Percentiles rank a stretch among this genome's conserved stretches.
phyloP scores from a whole-genome alignment of 2,329 filamentous ascomycete genomes.

The Xylaria polymorpha region DNA sequence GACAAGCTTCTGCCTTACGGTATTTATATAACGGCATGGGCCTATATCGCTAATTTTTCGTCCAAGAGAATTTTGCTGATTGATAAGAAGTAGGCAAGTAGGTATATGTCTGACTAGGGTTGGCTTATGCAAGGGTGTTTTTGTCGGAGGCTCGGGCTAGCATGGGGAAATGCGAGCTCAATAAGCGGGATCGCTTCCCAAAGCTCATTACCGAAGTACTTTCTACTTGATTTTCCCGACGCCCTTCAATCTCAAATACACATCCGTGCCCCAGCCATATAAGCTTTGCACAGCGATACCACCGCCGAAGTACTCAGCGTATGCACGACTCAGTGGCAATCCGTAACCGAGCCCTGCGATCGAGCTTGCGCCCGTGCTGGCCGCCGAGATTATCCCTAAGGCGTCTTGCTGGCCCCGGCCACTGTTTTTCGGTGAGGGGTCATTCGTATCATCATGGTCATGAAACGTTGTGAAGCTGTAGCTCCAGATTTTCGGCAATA shows the following conservation, averaged over 20 bases:
- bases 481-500: slow-evolving; percentile 90
- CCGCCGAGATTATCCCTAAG: slow-evolving; percentile 78
- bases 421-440: slow-evolving; percentile 56
- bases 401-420: slow-evolving; percentile 69
- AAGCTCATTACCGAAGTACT: not conserved
- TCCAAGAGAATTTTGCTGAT: not conserved
- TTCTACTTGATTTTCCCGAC: slow-evolving; percentile 62
- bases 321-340: slow-evolving; percentile 87
- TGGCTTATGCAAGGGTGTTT: not conserved
- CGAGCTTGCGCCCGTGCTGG: slow-evolving; percentile 78
- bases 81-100: not conserved
- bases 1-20: not conserved
- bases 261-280: slow-evolving; percentile 88
- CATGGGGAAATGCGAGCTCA: not conserved
- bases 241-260: slow-evolving; percentile 73
- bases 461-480: slow-evolving; percentile 97
- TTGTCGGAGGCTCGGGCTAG: not conserved
- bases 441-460: slow-evolving; percentile 64
- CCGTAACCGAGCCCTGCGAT: slow-evolving; percentile 96
- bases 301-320: slow-evolving; percentile 98
- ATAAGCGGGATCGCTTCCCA: not conserved
- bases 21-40: not conserved
- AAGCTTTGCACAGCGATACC: slow-evolving; percentile 95
- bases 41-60: not conserved
- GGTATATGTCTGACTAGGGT: not conserved